A percentile compares a stretch with the other conserved stretches of the same genome.
phyloP scores from a whole-genome alignment of 164 flowering plant species.

The Annona cherimola region DNA sequence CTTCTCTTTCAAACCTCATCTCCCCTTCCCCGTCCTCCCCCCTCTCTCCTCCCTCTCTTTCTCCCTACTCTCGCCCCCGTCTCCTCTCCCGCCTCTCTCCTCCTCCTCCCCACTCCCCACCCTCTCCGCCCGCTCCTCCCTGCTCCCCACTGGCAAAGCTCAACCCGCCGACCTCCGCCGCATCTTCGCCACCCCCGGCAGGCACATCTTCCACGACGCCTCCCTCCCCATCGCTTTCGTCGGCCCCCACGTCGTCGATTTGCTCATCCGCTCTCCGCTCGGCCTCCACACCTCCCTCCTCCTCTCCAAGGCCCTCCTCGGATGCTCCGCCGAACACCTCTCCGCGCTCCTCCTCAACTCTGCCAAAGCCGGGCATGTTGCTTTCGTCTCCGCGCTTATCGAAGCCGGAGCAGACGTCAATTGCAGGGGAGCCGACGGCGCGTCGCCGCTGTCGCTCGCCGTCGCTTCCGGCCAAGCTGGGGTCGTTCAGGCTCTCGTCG shows the following conservation, averaged over 20 bases:
- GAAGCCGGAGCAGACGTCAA: conserved; percentile 55
- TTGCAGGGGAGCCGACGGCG: conserved; percentile 15
- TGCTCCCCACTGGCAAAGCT: conserved; percentile 79
- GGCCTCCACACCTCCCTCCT: conserved; percentile 18
- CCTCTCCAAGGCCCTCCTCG: conserved; percentile 41
- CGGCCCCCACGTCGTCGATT: conserved; percentile 44
- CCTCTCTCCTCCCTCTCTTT: conserved; percentile 11
- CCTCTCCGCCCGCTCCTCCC: conserved; percentile 29
- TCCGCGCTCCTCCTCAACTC: conserved; percentile 36
- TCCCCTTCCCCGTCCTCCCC: conserved; percentile 26
- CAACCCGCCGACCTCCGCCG: conserved; percentile 45
- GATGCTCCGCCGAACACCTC: conserved; percentile 39
- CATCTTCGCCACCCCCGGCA: conserved; percentile 49
- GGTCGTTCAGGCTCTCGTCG: conserved; percentile 10
- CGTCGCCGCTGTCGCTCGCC: conserved; percentile 36
- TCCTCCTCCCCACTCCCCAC: conserved; percentile 25
- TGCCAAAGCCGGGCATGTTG: conserved; percentile 25
- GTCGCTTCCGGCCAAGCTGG: conserved; percentile 29
- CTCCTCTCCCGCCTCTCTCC: conserved; percentile 30
- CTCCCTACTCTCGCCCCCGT: conserved; percentile 10
- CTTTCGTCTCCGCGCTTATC: conserved; percentile 34
- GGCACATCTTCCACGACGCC: conserved; percentile 63
- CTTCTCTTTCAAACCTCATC: conserved; percentile 23
- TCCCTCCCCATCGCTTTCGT: conserved; percentile 45
- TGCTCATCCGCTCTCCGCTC: conserved; percentile 13